Conservation (phyloP, 345 rosid species). For the Geranium rotundifolium region DNA sequence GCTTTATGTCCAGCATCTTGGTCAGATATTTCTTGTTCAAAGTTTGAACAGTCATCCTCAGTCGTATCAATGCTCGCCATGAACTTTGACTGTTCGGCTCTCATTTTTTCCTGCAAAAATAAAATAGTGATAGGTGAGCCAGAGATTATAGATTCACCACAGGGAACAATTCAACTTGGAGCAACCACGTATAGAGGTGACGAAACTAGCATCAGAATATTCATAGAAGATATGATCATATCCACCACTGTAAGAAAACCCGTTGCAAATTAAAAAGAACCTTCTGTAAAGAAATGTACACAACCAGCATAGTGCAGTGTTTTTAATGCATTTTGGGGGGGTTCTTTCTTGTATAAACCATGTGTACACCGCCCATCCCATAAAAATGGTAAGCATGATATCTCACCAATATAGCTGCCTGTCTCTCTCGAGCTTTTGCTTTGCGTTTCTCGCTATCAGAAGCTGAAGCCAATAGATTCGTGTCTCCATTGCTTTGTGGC, state of each 20-base stretch:
- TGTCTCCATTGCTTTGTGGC: constrained; percentile 19
- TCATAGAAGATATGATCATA: no score
- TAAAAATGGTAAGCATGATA: constrained; percentile 4
- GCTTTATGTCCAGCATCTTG: constrained; percentile 28
- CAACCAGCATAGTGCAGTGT: neutral
- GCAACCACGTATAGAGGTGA: no score
- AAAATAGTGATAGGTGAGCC: constrained; percentile 1
- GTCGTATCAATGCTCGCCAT: constrained; percentile 48
- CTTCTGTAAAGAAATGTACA: neutral
- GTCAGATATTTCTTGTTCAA: constrained; percentile 32
- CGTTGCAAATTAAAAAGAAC: neutral
- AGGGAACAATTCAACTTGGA: neutral
- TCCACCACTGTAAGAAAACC: neutral
- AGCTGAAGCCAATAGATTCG: constrained; percentile 18
- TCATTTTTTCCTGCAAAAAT: constrained; percentile 82
- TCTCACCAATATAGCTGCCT: constrained; percentile 79
- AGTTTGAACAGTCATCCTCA: constrained; percentile 30
- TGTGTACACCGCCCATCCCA: neutral
- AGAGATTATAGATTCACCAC: neutral
- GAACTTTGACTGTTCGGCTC: constrained; percentile 89
- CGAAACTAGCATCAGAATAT: neutral
- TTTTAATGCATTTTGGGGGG: no score
- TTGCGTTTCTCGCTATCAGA: constrained; percentile 66
- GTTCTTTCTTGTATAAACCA: neutral
- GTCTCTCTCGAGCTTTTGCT: constrained; percentile 81